Evolutionary conservation across 192 early-diverging fungal species (phyloP).

Genomic region (Tieghemiomyces parasiticus): DNA sequence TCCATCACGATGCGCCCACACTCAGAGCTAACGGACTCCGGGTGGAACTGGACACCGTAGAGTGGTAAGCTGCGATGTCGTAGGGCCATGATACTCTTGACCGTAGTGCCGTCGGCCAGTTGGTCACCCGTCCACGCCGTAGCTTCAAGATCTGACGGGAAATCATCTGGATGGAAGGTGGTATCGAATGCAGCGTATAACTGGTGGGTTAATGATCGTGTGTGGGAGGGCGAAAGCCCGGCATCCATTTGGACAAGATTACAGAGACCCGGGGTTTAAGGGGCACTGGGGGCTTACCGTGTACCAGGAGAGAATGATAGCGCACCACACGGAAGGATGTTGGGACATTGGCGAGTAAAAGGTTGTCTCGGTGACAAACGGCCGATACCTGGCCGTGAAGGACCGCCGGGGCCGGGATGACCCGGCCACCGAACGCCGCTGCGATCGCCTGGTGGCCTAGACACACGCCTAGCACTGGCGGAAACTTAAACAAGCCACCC

Average conservation of each 20-base stretch:
- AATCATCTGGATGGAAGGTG: constrained; percentile 8
- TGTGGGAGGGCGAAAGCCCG: too few relatives aligned
- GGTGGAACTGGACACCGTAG: constrained; percentile 92
- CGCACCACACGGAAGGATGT: constrained; percentile 59
- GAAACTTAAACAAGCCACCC: neutral
- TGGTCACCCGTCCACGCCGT: constrained; percentile 36
- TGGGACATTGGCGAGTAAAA: constrained; percentile 44
- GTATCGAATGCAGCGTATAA: too few relatives aligned
- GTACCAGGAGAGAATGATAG: constrained; percentile 79
- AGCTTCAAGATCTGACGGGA: constrained; percentile 38
- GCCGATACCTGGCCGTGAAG: constrained; percentile 72
- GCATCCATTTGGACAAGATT: too few relatives aligned
- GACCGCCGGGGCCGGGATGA: constrained; percentile 46
- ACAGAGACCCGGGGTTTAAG: too few relatives aligned
- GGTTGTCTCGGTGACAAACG: constrained; percentile 24
- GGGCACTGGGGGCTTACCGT: constrained; percentile 23
- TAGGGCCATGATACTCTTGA: constrained; percentile 55
- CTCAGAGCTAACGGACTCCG: constrained; percentile 85
- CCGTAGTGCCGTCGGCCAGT: neutral
- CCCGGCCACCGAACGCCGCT: constrained; percentile 40
- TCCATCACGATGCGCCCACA: constrained; percentile 47
- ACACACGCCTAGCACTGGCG: constrained; percentile 84
- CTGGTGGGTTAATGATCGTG: too few relatives aligned
- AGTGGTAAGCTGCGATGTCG: constrained; percentile 50
- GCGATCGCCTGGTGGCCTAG: constrained; percentile 89